Evolutionary conservation across 225 moss, liverwort and hornwort genomes (phyloP), one percentile per base, ranked within the genome.

Genomic region (Polytrichum commune): DNA sequence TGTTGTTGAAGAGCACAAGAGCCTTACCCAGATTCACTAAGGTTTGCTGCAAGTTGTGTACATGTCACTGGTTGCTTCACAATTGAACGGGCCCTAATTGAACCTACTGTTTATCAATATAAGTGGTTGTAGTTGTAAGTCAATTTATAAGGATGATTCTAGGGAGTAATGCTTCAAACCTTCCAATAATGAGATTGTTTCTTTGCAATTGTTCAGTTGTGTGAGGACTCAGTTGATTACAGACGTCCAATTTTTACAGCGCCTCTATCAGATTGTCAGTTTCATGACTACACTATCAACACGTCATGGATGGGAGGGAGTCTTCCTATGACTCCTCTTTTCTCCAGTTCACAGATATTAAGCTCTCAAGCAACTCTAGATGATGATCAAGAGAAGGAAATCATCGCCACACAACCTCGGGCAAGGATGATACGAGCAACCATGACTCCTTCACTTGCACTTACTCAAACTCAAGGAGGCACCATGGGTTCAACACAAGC

Each of bases 271-370:
- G 90, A 90, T n/a, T 96, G 96, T 78, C 91, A 89, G 55, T 96
- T 96, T 74, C 91, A 90, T 82, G 93, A 93, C 68, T 90, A 96
- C 71, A 84, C 91, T 23, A 96, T 96, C 38, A 90, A 92, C 54
- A 87, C 93, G 33, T 82, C 96, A 58, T 90, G 91, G 89, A 72
- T 80, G 26, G 88, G 89, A 55, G 89, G 87, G 46, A 96, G 96
- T 80, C 86, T 96, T 60, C 96, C 96, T 18, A 93, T 93, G 93
- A 93, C 96, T 66, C 96, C 96, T 68, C 90, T 96, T 22, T 96
- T 96, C 74, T 90, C 96, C 53, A 82, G 62, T 68, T 73, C 90
- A 13, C 90, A 90, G 78, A 73, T 80, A 65, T 79, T 65, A 38
- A 79, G 78, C 75, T 82, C 75, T 3, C 72, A 82, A 72, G 57